Base-by-base conservation (phyloP, 352 stramenopile species). In the Hyphochytrium catenoides region DNA sequence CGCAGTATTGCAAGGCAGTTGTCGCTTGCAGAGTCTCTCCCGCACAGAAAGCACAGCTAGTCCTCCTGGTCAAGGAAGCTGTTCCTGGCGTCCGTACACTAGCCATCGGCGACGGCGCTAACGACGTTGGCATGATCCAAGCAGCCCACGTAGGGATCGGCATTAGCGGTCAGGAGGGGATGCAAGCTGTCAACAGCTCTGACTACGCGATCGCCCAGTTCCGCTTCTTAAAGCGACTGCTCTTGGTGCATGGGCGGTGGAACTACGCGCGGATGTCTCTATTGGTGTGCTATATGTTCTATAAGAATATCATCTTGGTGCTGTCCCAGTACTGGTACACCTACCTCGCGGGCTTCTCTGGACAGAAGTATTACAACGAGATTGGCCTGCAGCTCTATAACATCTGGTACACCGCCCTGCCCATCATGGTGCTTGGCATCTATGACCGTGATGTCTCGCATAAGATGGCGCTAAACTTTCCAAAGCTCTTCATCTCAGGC, bases 111-210 rank as follows among this genome's bases (percentile, higher is more conserved):
- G 81, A 94, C 44, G 81, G 81, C 11, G 81, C 79, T 6, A 94
- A 94, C 43, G 81, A 94, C 38, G 81, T 94, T 4, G 70, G 57
- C 5, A 94, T 94, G 82, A 91, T 94, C 12, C 79, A 93, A 50
- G 66, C 74, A 3, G 78, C 74, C 7, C 74, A 94, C 21, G 63
- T 94, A 2, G 83, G 82, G 7, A 69, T 95, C 1, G 83, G 82
- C 16, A 93, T 95, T 29, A 81, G 61, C 8, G 83, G 83, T 9
- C 79, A 91, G 39, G 82, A 95, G 60, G 83, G 83, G 4, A 78
- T 84, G 54, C 83, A 95, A 30, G 82, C 83, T 11, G 81, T 91
- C 8, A 93, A 91, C 50, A 79, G 78, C 21, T 75, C 68, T 31
- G 79, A 94, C 52, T 94, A 92, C 39, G 74, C 77, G 2, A 89